A percentile compares a stretch with the other conserved stretches of the same genome.
Conservation (phyloP, 371 early-diverging fungal genomes). For the Mycotypha africana region DNA sequence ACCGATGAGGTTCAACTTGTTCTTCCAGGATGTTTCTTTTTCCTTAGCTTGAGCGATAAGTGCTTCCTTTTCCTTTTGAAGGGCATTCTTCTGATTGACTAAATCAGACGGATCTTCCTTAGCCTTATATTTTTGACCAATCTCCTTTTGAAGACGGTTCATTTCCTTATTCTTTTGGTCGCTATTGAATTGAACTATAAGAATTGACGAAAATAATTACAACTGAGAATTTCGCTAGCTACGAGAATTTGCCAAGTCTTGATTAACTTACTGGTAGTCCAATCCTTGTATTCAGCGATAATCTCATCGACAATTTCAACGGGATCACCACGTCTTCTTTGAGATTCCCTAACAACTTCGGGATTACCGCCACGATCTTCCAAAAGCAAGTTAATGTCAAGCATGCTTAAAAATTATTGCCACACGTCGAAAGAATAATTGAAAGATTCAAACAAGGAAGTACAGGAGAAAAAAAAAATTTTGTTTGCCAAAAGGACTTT, state of each 20-base stretch:
- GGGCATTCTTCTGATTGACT: constrained; percentile 65
- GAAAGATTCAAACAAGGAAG: not conserved
- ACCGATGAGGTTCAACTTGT: constrained; percentile 79
- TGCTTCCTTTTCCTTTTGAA: constrained; percentile 68
- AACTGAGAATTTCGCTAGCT: no score
- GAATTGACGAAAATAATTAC: no score
- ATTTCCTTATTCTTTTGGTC: constrained; percentile 89
- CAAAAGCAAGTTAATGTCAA: constrained; percentile 90
- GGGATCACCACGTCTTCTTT: constrained; percentile 81
- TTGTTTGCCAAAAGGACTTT: not conserved
- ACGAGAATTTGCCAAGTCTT: no score
- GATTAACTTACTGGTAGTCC: constrained; percentile 83
- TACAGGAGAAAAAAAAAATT: constrained; percentile 4
- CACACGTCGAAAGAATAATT: constrained; percentile 4
- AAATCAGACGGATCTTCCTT: constrained; percentile 86
- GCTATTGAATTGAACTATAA: constrained; percentile 75
- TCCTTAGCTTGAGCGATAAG: constrained; percentile 68
- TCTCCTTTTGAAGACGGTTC: constrained; percentile 91
- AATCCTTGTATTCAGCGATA: constrained; percentile 86
- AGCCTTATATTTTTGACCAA: constrained; percentile 86
- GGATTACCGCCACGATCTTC: constrained; percentile 95
- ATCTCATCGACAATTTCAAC: constrained; percentile 91
- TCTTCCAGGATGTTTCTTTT: constrained; percentile 63
- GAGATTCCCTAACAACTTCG: constrained; percentile 89
- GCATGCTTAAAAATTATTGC: constrained; percentile 36